Percentiles rank a stretch among this genome's conserved stretches.
These are phyloP conservation scores for Xerocomellus intermedius DNA, from an alignment of 768 basidiomycete genomes.

Conservation along the genomic window DNA sequence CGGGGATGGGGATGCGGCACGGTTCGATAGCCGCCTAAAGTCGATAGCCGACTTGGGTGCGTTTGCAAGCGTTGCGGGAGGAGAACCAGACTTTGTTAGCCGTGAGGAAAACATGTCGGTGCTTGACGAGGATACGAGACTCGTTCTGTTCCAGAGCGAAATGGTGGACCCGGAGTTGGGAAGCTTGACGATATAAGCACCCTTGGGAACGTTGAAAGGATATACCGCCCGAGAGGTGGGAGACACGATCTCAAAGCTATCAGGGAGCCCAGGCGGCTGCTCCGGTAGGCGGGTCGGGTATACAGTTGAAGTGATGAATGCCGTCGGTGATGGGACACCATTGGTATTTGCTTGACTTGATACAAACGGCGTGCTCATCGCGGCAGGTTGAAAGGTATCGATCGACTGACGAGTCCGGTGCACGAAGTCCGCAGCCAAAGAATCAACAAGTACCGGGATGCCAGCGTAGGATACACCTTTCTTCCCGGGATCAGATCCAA, in stretches of 20 bases:
- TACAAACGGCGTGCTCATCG: conserved; percentile 19
- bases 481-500: not conserved
- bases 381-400: conserved; percentile 12
- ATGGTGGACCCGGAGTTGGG: not conserved
- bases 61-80: not conserved
- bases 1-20: conserved; percentile 11
- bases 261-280: not conserved
- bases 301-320: not conserved
- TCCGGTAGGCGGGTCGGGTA: not conserved
- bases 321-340: not conserved
- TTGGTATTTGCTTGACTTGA: not conserved
- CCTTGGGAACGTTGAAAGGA: conserved; percentile 1
- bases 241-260: not conserved
- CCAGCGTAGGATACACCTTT: not conserved
- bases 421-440: not conserved
- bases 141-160: not conserved
- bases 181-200: conserved; percentile 17
- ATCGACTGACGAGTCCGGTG: not conserved
- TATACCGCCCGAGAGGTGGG: conserved; percentile 5
- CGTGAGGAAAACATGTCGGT: not conserved
- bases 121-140: not conserved
- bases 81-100: not conserved
- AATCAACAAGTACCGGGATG: not conserved
- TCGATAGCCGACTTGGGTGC: not conserved
- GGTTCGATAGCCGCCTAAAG: not conserved